phyloP scores from a whole-genome alignment of 1,284 basidiomycete genomes.

The Chiua sp. region DNA sequence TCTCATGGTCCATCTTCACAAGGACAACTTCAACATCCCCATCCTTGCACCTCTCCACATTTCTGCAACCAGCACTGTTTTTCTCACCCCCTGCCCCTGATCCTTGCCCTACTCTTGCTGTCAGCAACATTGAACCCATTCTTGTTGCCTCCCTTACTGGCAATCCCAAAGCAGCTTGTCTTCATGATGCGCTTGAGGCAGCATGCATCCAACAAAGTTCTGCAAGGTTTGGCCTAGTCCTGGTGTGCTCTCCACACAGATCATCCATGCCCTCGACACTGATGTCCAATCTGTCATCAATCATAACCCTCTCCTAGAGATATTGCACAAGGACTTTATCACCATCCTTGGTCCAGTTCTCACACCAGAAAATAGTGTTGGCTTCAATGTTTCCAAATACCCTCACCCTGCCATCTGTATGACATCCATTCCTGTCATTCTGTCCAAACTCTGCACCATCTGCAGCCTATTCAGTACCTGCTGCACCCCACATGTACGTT shows the following conservation, averaged over 20 bases:
- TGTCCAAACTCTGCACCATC: slow-evolving; percentile 30
- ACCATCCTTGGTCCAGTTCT: slow-evolving; percentile 76
- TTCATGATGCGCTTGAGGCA: slow-evolving; percentile 66
- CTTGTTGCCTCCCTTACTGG: slow-evolving; percentile 75
- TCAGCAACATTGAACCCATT: slow-evolving; percentile 60
- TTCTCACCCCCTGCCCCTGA: slow-evolving; percentile 70
- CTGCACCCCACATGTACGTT: slow-evolving; percentile 17
- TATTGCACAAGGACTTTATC: slow-evolving; percentile 84
- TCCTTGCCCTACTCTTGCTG: slow-evolving; percentile 59
- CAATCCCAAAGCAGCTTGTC: slow-evolving; percentile 66
- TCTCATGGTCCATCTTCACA: slow-evolving; percentile 35
- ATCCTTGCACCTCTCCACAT: slow-evolving; percentile 49
- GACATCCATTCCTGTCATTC: slow-evolving; percentile 26
- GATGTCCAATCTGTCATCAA: slow-evolving; percentile 74
- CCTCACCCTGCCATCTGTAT: slow-evolving; percentile 37
- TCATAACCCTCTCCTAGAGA: slow-evolving; percentile 83
- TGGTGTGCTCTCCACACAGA: slow-evolving; percentile 82
- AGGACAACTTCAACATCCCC: slow-evolving; percentile 43
- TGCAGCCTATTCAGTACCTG: neutral
- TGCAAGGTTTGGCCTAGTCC: slow-evolving; percentile 74
- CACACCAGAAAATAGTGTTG: slow-evolving; percentile 73
- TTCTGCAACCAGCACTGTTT: slow-evolving; percentile 78
- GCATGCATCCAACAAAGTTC: slow-evolving; percentile 72
- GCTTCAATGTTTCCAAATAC: slow-evolving; percentile 42
- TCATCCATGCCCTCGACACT: slow-evolving; percentile 73